phyloP scores from a whole-genome alignment of 1,284 basidiomycete genomes.

The Boletellus sp. region DNA sequence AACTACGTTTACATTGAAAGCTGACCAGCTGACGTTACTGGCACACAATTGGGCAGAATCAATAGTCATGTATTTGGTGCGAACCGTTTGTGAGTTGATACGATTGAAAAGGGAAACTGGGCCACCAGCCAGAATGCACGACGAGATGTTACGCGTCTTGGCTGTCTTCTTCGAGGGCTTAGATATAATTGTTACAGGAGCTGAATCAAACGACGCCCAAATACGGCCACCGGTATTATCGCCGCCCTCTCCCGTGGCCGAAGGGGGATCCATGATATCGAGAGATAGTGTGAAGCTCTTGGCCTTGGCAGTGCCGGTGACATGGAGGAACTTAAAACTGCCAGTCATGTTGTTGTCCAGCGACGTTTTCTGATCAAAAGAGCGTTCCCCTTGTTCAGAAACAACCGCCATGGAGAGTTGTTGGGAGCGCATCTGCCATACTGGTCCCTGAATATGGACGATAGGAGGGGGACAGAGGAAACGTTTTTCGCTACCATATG shows the following conservation, averaged over 20 bases:
- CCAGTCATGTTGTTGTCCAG: slow-evolving; percentile 79
- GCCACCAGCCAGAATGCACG: slow-evolving; percentile 85
- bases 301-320: slow-evolving; percentile 83
- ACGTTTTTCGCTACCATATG: slow-evolving; percentile 88
- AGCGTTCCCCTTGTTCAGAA: slow-evolving; percentile 77
- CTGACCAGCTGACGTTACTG: slow-evolving; percentile 85
- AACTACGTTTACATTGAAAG: slow-evolving; percentile 88
- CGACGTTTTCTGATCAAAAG: slow-evolving; percentile 76
- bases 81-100: slow-evolving; percentile 94
- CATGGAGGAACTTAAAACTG: slow-evolving; percentile 88
- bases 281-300: slow-evolving; percentile 87
- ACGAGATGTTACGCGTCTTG: slow-evolving; percentile 90
- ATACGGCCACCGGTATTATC: slow-evolving; percentile 58
- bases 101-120: slow-evolving; percentile 95
- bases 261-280: slow-evolving; percentile 70
- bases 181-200: slow-evolving; percentile 91
- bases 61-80: slow-evolving; percentile 95
- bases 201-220: slow-evolving; percentile 90
- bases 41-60: slow-evolving; percentile 82
- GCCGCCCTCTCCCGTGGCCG: slow-evolving; percentile 46
- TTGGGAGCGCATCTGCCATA: slow-evolving; percentile 75
- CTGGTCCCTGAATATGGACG: slow-evolving; percentile 82
- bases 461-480: slow-evolving; percentile 88
- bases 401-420: slow-evolving; percentile 83
- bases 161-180: slow-evolving; percentile 97